Conservation (phyloP, 306 rosid species). For the Malus orientalis region DNA sequence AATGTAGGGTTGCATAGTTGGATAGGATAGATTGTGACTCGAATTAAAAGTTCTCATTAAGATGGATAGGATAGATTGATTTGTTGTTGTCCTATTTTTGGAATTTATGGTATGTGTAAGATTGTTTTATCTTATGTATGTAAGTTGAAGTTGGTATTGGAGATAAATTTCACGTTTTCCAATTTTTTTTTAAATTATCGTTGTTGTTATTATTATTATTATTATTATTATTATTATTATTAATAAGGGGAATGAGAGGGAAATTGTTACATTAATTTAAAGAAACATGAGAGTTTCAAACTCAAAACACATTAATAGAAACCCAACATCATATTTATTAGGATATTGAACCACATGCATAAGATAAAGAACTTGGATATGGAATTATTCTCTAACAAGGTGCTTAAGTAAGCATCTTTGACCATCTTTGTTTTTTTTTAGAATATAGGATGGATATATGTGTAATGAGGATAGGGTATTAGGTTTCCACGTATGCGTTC, state of each 20-base stretch:
- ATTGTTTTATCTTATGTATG: background rate
- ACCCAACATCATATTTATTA: too few species aligned
- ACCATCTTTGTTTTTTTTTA: background rate
- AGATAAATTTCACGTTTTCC: background rate
- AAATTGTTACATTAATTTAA: too few species aligned
- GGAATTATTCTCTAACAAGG: background rate
- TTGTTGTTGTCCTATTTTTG: background rate
- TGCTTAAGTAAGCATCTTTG: background rate
- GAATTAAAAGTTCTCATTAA: too few species aligned
- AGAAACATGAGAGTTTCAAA: too few species aligned
- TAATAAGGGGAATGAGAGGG: too few species aligned
- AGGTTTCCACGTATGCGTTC: too few species aligned
- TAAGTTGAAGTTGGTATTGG: background rate
- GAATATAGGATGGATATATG: background rate
- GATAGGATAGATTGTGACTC: too few species aligned
- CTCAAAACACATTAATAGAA: too few species aligned
- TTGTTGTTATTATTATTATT: too few species aligned
- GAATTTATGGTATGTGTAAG: background rate
- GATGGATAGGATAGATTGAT: background rate
- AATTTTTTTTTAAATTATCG: background rate
- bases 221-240: too few species aligned
- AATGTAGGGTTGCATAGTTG: too few species aligned
- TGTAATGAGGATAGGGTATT: too few species aligned
- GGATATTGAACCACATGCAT: background rate
- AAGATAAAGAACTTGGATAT: background rate